Percentiles rank a stretch among this genome's conserved stretches.
These are phyloP conservation scores for Claviceps sp. DNA, from an alignment of 2,329 filamentous ascomycete genomes.

Conservation along the genomic window DNA sequence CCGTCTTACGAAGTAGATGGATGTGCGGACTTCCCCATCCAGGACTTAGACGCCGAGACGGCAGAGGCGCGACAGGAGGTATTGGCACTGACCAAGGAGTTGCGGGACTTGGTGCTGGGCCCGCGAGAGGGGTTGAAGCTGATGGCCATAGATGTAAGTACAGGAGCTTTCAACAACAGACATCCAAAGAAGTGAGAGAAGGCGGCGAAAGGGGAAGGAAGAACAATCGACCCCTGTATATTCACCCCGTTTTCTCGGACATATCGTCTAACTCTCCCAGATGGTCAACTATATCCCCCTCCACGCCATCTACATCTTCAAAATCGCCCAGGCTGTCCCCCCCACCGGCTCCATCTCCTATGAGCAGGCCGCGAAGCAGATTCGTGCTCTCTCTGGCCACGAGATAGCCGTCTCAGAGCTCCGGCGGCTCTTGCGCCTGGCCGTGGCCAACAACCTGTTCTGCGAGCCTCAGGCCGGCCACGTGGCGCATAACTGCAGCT, in stretches of 20 bases:
- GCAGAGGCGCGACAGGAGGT: constrained; percentile 9
- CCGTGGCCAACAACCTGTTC: constrained; percentile 27
- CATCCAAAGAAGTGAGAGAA: not conserved
- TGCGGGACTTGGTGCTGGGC: constrained; percentile 11
- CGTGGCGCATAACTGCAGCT: constrained; percentile 26
- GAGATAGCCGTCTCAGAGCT: constrained; percentile 19
- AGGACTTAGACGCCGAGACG: constrained; percentile 5
- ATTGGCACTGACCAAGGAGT: constrained; percentile 10
- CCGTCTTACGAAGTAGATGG: constrained; percentile 10
- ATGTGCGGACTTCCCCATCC: constrained; percentile 9
- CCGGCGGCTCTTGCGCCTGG: constrained; percentile 24
- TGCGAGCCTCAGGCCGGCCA: constrained; percentile 21
- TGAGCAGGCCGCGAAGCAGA: constrained; percentile 12
- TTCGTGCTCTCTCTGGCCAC: constrained; percentile 21
- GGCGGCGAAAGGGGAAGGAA: not conserved
- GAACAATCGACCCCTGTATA: not conserved
- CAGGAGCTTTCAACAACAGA: not conserved
- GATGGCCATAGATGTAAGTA: constrained; percentile 16
- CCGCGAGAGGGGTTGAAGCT: constrained; percentile 12
- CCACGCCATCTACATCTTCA: constrained; percentile 19
- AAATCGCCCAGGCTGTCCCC: constrained; percentile 18
- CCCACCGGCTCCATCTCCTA: constrained; percentile 15
- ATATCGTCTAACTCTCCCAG: constrained; percentile 4
- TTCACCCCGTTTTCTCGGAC: too few relatives aligned
- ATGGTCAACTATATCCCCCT: constrained; percentile 16